A percentile compares a stretch with the other conserved stretches of the same genome.
These are phyloP conservation scores for Colletotrichum shisoi DNA, from an alignment of 2,329 filamentous ascomycete species.

Conservation along the genomic window DNA sequence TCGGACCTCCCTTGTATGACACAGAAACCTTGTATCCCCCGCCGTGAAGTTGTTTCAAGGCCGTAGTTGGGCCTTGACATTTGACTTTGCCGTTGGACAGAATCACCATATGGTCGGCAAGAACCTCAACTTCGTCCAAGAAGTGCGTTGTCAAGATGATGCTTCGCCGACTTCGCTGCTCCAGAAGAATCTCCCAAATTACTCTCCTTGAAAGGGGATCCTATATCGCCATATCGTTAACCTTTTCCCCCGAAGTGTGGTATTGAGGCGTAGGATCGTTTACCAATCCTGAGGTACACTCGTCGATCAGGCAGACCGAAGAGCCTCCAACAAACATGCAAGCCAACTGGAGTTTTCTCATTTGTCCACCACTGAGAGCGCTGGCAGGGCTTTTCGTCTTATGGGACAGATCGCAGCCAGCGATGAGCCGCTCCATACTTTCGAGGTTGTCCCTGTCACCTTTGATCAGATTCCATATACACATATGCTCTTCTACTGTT, in stretches of 20 bases:
- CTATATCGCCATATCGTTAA: not conserved
- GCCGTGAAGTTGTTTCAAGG: constrained; percentile 67
- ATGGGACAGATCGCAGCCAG: constrained; percentile 65
- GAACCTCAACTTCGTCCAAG: constrained; percentile 72
- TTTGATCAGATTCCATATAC: constrained; percentile 70
- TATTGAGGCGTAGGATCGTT: not conserved
- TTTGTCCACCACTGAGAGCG: constrained; percentile 73
- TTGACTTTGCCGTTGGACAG: constrained; percentile 63
- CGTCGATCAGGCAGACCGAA: constrained; percentile 72
- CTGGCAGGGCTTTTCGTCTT: constrained; percentile 64
- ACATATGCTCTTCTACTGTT: constrained; percentile 70
- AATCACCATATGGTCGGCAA: constrained; percentile 73
- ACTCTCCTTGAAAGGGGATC: constrained; percentile 70
- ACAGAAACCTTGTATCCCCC: constrained; percentile 69
- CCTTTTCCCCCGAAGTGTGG: not conserved
- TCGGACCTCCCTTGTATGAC: constrained; percentile 2
- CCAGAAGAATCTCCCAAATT: constrained; percentile 74
- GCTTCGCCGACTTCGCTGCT: constrained; percentile 67
- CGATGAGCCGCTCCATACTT: constrained; percentile 61
- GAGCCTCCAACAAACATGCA: constrained; percentile 76
- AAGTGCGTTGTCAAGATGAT: constrained; percentile 76
- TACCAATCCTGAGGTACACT: constrained; percentile 70
- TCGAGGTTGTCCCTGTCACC: constrained; percentile 52
- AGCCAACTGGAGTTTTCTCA: constrained; percentile 73
- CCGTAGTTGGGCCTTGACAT: constrained; percentile 52